These are phyloP conservation scores for Lecanicillium sp. DNA, from an alignment of 2,329 filamentous ascomycete genomes.

Conservation along the genomic window DNA sequence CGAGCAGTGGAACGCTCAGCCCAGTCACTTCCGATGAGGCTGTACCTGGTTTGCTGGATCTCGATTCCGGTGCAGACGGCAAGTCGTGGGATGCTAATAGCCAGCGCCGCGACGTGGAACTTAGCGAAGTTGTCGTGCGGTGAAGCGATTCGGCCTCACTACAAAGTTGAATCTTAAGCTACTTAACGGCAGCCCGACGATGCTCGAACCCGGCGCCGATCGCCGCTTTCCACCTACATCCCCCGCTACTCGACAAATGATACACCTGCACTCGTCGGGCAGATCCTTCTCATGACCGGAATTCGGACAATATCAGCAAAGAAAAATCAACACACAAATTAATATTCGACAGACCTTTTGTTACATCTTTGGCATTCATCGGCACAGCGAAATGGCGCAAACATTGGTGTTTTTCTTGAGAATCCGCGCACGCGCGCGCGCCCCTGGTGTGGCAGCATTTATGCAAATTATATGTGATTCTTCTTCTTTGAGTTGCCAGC, in stretches of 20 bases:
- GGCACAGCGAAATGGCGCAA: constrained; percentile 32
- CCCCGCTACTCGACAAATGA: no score
- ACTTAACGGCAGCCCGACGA: neutral
- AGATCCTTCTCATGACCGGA: constrained; percentile 9
- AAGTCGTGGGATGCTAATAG: constrained; percentile 29
- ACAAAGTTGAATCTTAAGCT: neutral
- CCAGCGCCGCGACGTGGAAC: constrained; percentile 32
- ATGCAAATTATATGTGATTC: no score
- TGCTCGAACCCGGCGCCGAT: neutral
- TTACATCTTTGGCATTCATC: constrained; percentile 32
- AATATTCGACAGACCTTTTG: constrained; percentile 22
- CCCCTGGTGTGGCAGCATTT: no score
- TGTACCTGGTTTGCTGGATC: constrained; percentile 22
- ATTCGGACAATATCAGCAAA: constrained; percentile 11
- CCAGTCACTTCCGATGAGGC: constrained; percentile 38
- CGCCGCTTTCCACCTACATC: no score
- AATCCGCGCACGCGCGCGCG: neutral
- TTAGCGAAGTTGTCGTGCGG: constrained; percentile 35
- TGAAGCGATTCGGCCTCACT: neutral
- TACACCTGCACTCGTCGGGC: no score
- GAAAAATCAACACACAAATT: constrained; percentile 19
- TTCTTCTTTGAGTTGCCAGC: no score
- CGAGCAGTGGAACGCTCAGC: constrained; percentile 40
- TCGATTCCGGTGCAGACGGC: constrained; percentile 28
- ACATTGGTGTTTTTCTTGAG: constrained; percentile 13